Conservation (phyloP, 441 rosid species). For the Syzygium malaccense region DNA sequence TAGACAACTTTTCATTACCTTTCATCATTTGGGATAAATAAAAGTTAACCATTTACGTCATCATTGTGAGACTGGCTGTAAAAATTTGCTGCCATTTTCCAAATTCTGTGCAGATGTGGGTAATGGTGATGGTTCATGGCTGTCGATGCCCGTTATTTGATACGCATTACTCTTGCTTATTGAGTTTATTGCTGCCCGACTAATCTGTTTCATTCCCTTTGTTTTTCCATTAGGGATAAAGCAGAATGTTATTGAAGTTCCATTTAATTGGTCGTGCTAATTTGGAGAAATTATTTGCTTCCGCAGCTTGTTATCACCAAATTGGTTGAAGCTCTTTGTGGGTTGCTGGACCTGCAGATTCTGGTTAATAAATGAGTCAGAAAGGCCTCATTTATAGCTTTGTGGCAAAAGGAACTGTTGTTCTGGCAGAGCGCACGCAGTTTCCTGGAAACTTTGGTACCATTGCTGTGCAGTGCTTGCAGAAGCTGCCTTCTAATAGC, state of each 20-base stretch:
- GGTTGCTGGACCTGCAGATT: conserved; percentile 10
- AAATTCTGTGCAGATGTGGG: conserved; percentile 60
- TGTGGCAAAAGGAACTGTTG: conserved; percentile 89
- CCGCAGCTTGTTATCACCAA: background rate
- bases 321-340: conserved; percentile 10
- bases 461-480: conserved; percentile 94
- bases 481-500: conserved; percentile 85
- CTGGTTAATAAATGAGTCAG: conserved; percentile 50
- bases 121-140: conserved; percentile 99
- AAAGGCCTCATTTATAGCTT: conserved; percentile 95
- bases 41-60: background rate
- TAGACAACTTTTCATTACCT: no score
- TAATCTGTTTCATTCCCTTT: background rate
- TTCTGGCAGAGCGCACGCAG: conserved; percentile 87
- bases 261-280: background rate
- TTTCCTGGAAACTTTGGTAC: conserved; percentile 96
- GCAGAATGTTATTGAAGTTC: background rate
- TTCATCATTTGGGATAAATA: background rate
- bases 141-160: background rate
- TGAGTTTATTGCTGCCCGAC: background rate
- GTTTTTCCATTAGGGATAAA: background rate
- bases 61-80: background rate
- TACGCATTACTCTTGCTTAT: background rate
- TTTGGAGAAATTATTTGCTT: background rate
- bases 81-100: background rate